Evolutionary conservation across 2,329 filamentous ascomycete species (phyloP).

Genomic region (Pseudogymnoascus sp.): DNA sequence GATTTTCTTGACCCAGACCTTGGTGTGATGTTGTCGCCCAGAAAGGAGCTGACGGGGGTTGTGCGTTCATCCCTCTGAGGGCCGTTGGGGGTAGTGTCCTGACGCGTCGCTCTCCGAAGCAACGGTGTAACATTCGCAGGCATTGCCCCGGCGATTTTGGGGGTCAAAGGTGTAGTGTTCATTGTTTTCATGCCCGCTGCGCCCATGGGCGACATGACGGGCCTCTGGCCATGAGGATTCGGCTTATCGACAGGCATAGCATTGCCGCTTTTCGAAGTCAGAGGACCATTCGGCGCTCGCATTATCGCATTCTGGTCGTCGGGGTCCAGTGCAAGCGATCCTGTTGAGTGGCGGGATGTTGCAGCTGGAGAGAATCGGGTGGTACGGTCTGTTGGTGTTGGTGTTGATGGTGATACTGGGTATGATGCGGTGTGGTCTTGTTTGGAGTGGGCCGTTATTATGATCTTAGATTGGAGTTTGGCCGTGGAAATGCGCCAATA

Average conservation of each 20-base stretch:
- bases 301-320: slow-evolving; percentile 37
- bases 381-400: slow-evolving; percentile 14
- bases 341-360: slow-evolving; percentile 15
- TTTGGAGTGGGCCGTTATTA: slow-evolving; percentile 8
- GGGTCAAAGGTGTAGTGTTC: slow-evolving; percentile 48
- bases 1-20: slow-evolving; percentile 66
- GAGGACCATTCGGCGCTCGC: slow-evolving; percentile 30
- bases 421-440: slow-evolving; percentile 8
- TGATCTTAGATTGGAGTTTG: slow-evolving; percentile 6
- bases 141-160: slow-evolving; percentile 41
- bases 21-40: slow-evolving; percentile 66
- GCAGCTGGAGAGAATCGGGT: slow-evolving; percentile 17
- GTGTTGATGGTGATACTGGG: slow-evolving; percentile 12
- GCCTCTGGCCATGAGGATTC: slow-evolving; percentile 43
- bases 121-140: slow-evolving; percentile 22
- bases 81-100: slow-evolving; percentile 17
- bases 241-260: slow-evolving; percentile 44
- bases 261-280: slow-evolving; percentile 22
- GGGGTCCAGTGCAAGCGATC: neutral
- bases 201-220: slow-evolving; percentile 61
- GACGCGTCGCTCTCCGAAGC: slow-evolving; percentile 43
- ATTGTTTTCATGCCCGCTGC: slow-evolving; percentile 48
- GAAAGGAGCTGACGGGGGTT: slow-evolving; percentile 45
- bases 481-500: neutral
- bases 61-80: slow-evolving; percentile 39